phyloP scores from a whole-genome alignment of 345 rosid species.

The Erucastrum elatum region DNA sequence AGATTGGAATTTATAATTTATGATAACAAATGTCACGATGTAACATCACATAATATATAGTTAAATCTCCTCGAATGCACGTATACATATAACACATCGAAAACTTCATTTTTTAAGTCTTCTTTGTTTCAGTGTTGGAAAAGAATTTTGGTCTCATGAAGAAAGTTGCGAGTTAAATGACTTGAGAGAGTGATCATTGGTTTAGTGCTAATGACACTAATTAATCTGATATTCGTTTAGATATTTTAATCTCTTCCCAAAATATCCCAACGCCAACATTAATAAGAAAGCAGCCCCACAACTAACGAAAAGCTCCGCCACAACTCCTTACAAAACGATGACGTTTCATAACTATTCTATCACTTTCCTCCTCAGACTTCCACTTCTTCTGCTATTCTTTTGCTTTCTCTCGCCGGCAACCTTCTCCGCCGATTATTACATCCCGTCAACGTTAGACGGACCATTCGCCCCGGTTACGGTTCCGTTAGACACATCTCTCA shows the following conservation, averaged over 20 bases:
- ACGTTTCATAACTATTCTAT: conserved; percentile 14
- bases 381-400: conserved; percentile 3
- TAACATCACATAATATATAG: neutral
- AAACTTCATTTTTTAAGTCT: too few species aligned
- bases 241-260: neutral
- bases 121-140: neutral
- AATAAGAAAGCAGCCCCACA: conserved; percentile 15
- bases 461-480: conserved; percentile 67
- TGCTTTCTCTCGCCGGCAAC: conserved; percentile 13
- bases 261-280: neutral
- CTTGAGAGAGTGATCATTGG: neutral
- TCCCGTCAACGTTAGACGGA: conserved; percentile 64
- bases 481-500: conserved; percentile 53
- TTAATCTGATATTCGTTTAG: neutral
- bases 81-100: neutral
- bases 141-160: neutral
- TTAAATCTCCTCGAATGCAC: neutral
- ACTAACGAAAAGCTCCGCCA: conserved; percentile 29
- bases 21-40: neutral
- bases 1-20: neutral
- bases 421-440: conserved; percentile 9
- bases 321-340: conserved; percentile 29
- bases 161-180: neutral
- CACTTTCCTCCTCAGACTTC: conserved; percentile 2
- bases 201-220: conserved; percentile 17